Percentiles rank a stretch among this genome's conserved stretches.
Conservation (phyloP, 148 eudicot genomes). For the Silene conica region DNA sequence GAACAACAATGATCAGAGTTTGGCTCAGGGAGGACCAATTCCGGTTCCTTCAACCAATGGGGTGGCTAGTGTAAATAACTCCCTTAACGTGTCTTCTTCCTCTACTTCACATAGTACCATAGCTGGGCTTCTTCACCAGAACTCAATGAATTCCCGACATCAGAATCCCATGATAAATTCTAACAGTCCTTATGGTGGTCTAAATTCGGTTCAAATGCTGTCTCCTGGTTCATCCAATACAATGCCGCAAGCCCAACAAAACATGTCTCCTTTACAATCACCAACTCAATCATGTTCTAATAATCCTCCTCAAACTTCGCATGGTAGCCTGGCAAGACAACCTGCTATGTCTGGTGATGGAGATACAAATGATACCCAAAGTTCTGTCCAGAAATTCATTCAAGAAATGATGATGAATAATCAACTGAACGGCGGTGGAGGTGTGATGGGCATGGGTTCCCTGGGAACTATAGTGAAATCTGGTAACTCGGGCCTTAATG, state of each 20-base stretch:
- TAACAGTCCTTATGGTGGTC: conserved; percentile 55
- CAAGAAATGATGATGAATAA: conserved; percentile 78
- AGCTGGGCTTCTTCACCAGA: conserved; percentile 68
- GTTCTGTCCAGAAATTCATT: conserved; percentile 82
- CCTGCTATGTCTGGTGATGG: conserved; percentile 51
- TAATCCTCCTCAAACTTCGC: conserved; percentile 45
- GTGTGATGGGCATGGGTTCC: conserved; percentile 45
- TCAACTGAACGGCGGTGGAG: conserved; percentile 39
- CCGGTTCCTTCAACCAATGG: conserved; percentile 53
- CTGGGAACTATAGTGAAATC: conserved; percentile 43
- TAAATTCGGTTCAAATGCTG: conserved; percentile 51
- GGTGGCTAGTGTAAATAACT: conserved; percentile 48
- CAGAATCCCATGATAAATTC: conserved; percentile 52
- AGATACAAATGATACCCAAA: conserved; percentile 64
- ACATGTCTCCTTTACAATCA: conserved; percentile 51
- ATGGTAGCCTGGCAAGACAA: conserved; percentile 37
- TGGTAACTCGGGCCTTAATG: conserved; percentile 38
- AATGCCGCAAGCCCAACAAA: conserved; percentile 50
- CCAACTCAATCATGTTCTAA: conserved; percentile 55
- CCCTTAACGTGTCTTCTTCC: conserved; percentile 40
- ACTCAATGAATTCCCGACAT: conserved; percentile 66
- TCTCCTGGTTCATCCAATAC: conserved; percentile 60
- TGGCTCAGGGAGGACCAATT: conserved; percentile 44
- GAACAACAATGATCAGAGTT: conserved; percentile 40
- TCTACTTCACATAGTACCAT: conserved; percentile 51